These are phyloP conservation scores for Vickermania ingenoplastis DNA, from an alignment of 208 protist genomes.

Conservation along the genomic window DNA sequence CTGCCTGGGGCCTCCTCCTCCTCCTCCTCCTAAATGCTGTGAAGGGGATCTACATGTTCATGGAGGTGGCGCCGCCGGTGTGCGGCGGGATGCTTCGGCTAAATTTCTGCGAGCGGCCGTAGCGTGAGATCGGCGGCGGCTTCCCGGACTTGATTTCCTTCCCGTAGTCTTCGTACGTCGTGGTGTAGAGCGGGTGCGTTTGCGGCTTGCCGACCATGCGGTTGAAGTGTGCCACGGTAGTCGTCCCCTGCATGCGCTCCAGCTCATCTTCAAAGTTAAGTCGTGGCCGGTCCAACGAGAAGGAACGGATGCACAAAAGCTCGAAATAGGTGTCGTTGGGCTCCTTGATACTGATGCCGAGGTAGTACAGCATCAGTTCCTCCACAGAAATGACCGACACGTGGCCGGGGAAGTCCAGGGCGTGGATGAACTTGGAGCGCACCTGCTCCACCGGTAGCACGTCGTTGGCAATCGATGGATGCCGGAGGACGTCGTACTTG, in stretches of 20 bases:
- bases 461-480: slow-evolving; percentile 46
- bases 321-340: slow-evolving; percentile 67
- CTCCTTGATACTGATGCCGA: slow-evolving; percentile 45
- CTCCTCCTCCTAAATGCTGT: no score
- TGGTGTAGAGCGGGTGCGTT: slow-evolving; percentile 65
- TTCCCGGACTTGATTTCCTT: slow-evolving; percentile 27
- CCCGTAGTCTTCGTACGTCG: slow-evolving; percentile 59
- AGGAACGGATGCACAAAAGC: slow-evolving; percentile 72
- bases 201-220: slow-evolving; percentile 29
- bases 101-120: slow-evolving; percentile 62
- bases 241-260: slow-evolving; percentile 18
- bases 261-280: slow-evolving; percentile 21
- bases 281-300: slow-evolving; percentile 66
- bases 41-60: slow-evolving; percentile 92
- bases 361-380: slow-evolving; percentile 57
- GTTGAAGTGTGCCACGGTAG: slow-evolving; percentile 24
- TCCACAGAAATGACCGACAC: slow-evolving; percentile 29
- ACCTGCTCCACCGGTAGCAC: slow-evolving; percentile 33
- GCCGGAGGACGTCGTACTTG: slow-evolving; percentile 65
- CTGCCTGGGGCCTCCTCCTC: no score
- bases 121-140: slow-evolving; percentile 4
- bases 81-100: slow-evolving; percentile 36
- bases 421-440: slow-evolving; percentile 34
- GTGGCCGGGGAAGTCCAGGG: slow-evolving; percentile 25
- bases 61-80: slow-evolving; percentile 53